phyloP scores from a whole-genome alignment of 225 moss, liverwort and hornwort genomes.

The Bryum argenteum region DNA sequence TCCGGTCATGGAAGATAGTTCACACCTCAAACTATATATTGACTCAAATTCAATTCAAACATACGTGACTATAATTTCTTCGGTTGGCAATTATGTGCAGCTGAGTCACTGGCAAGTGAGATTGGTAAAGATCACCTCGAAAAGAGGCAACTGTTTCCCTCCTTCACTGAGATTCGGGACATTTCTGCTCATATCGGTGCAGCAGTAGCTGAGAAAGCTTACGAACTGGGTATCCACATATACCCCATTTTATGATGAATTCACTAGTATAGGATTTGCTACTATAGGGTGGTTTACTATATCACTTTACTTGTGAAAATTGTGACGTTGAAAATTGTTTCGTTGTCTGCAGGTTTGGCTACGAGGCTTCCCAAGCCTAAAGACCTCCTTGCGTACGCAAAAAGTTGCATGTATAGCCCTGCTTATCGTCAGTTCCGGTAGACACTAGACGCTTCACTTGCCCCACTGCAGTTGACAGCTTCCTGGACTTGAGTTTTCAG shows the following conservation, averaged over 20 bases:
- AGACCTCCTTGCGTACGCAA: conserved; percentile 48
- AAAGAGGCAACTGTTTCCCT: conserved; percentile 38
- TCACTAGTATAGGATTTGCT: too few species aligned
- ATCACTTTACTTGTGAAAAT: too few species aligned
- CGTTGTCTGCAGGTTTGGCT: conserved; percentile 44
- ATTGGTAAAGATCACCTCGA: conserved; percentile 36
- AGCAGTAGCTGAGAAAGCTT: conserved; percentile 48
- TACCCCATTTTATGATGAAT: too few species aligned
- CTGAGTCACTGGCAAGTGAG: conserved; percentile 40
- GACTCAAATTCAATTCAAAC: background rate
- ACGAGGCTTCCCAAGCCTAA: conserved; percentile 53
- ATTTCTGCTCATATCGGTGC: conserved; percentile 50
- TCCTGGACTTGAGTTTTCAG: background rate
- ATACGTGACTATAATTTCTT: background rate
- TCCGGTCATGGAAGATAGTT: too few species aligned
- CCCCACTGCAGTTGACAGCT: too few species aligned
- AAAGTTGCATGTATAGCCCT: conserved; percentile 58
- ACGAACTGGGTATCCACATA: conserved; percentile 34
- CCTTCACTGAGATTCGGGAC: conserved; percentile 44
- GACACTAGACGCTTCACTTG: background rate
- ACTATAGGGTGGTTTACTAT: too few species aligned
- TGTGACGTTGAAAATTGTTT: background rate
- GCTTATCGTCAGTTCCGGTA: conserved; percentile 44
- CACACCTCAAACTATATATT: too few species aligned
- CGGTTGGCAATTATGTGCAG: conserved; percentile 13